Conservation (phyloP, 2,329 filamentous ascomycete genomes). For the Penicillium griseofulvum region DNA sequence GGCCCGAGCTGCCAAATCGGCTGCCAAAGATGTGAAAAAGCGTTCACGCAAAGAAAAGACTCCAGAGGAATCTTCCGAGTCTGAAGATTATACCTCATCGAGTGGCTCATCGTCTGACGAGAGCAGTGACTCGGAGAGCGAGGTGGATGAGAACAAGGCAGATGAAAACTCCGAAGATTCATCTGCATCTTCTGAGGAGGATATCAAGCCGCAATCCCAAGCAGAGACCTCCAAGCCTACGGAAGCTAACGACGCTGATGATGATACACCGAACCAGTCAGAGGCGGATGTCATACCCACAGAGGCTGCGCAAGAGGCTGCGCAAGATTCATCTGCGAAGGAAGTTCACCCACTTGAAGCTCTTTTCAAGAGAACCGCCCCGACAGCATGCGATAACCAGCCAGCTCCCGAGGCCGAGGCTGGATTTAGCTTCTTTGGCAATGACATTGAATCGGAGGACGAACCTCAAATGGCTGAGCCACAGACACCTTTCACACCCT, state of each 20-base stretch:
- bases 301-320: constrained; percentile 10
- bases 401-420: constrained; percentile 45
- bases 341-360: constrained; percentile 84
- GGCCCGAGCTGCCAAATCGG: constrained; percentile 15
- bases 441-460: constrained; percentile 51
- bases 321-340: constrained; percentile 42
- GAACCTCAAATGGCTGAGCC: constrained; percentile 52
- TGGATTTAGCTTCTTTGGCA: constrained; percentile 77
- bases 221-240: constrained; percentile 8
- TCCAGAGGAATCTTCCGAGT: constrained; percentile 20
- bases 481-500: constrained; percentile 84
- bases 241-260: constrained; percentile 5
- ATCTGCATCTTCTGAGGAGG: constrained; percentile 28
- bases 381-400: constrained; percentile 38
- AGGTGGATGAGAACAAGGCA: constrained; percentile 19
- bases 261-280: not conserved
- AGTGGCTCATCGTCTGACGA: constrained; percentile 35
- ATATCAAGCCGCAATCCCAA: constrained; percentile 6
- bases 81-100: constrained; percentile 38
- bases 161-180: constrained; percentile 20
- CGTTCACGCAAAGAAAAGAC: constrained; percentile 13
- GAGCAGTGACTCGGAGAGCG: constrained; percentile 26
- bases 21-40: constrained; percentile 5
- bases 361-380: constrained; percentile 74
- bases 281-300: constrained; percentile 9